These are phyloP conservation scores for Acanthamoeba sp. DNA, from an alignment of 208 protist genomes.

Conservation along the genomic window DNA sequence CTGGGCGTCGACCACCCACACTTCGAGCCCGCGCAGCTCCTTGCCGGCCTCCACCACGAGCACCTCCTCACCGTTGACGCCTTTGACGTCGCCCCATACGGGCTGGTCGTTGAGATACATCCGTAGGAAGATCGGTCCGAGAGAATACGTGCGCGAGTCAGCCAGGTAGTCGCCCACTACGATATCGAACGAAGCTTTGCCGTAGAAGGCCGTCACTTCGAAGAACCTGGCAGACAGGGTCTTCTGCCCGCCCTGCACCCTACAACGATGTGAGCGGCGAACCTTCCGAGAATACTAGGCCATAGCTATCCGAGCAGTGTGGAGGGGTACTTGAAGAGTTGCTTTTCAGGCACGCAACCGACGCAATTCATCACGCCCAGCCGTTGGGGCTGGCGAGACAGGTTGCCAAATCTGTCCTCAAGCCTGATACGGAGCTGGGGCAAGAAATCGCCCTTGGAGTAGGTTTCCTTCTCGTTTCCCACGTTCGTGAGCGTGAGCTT, in stretches of 20 bases:
- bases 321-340: not conserved
- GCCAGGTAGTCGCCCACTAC: not conserved
- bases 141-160: not conserved
- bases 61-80: conserved; percentile 3
- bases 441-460: not conserved
- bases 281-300: too few species aligned
- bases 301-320: too few species aligned
- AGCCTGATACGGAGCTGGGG: not conserved
- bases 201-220: not conserved
- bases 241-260: conserved; percentile 6
- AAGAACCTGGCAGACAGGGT: not conserved
- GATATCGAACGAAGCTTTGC: not conserved
- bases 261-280: not conserved
- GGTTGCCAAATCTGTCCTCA: conserved; percentile 11
- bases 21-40: not conserved
- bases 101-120: not conserved
- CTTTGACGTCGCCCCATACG: not conserved
- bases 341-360: not conserved
- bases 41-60: not conserved
- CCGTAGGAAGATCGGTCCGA: not conserved
- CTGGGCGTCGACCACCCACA: not conserved
- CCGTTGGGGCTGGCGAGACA: not conserved
- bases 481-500: not conserved
- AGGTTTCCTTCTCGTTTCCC: not conserved
- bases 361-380: not conserved